Percentiles rank a stretch among this genome's conserved stretches.
These are phyloP conservation scores for Torulaspora microellipsoides DNA, from an alignment of 805 yeast species.

Conservation along the genomic window DNA sequence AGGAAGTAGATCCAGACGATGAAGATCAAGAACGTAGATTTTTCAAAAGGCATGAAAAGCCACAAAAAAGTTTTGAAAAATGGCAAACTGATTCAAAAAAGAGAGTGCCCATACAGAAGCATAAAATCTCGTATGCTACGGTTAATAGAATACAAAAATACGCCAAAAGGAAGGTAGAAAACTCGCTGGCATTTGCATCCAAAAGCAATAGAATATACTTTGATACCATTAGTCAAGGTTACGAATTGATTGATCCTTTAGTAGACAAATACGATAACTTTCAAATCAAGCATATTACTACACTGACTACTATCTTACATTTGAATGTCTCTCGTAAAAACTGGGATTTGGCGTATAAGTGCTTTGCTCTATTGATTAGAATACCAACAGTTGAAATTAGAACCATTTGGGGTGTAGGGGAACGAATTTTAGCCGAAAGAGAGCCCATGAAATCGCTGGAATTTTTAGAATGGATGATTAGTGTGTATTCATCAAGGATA, in stretches of 20 bases:
- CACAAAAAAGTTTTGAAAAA: constrained; percentile 30
- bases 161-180: constrained; percentile 14
- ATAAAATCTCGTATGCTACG: constrained; percentile 19
- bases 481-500: constrained; percentile 23
- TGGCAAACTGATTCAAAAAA: constrained; percentile 24
- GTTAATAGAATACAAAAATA: constrained; percentile 16
- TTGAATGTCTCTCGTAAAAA: constrained; percentile 42
- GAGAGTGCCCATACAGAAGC: constrained; percentile 19
- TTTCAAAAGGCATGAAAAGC: constrained; percentile 28
- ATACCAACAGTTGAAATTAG: constrained; percentile 49
- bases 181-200: constrained; percentile 15
- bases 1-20: constrained; percentile 5
- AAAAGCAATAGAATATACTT: constrained; percentile 13
- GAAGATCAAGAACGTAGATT: constrained; percentile 24
- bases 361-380: constrained; percentile 48
- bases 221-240: constrained; percentile 21
- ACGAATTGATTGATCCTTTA: constrained; percentile 14
- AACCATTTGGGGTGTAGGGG: constrained; percentile 59
- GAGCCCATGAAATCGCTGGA: constrained; percentile 16
- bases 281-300: constrained; percentile 22
- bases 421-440: constrained; percentile 43
- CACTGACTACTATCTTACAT: constrained; percentile 45
- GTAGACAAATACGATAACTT: constrained; percentile 10
- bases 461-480: constrained; percentile 30
- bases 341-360: constrained; percentile 53